Base-by-base conservation (phyloP, 805 yeast species). In the Diddensiella transvaalensis region DNA sequence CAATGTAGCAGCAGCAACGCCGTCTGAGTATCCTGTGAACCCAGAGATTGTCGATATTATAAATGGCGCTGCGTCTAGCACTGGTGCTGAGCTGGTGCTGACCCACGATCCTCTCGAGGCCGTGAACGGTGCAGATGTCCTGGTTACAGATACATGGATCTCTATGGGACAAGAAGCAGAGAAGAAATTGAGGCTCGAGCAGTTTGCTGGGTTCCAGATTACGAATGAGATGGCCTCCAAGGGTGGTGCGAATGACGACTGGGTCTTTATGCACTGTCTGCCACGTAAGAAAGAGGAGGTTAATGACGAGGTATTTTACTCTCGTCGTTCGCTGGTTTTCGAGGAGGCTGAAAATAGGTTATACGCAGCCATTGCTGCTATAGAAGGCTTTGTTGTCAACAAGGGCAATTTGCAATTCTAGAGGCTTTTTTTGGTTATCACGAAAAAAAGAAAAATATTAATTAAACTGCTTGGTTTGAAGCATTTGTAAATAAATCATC, bases 91-190 rank as follows among this genome's bases (percentile, higher is more conserved):
- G 3, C 74, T 87, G 48, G 80, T 76, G 56, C 61, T 82, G 5
- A 76, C 83, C 2, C 82, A 87, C 56, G 87, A 87, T 59, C 93
- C 98, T 2, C 60, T 70, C n/a, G 72, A 61, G 22, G 96, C 97
- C 0, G 78, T 88, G 44, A 73, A 75, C 46, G 74, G 75, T 56
- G 88, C 98, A 3, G 79, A 91, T 61, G 75, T 93, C 36, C 67
- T 93, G 30, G 98, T 91, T 40, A 93, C 99, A 13, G 99, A 93
- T 61, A 93, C 99, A 2, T 93, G 96, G 82, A 80, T 93, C 21
- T 91, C 98, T 1, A 93, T 93, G 99, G 99, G 99, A 49, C 90
- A 93, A 72, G 99, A 93, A 67, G 71, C 77, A 3, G 90, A 90
- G 64, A 86, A 80, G 54, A 73, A 65, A 42, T 72, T 75, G 48